Percentiles rank a stretch among this genome's conserved stretches.
These are phyloP conservation scores for Euphorbia celastroides DNA, from an alignment of 441 rosid genomes.

Conservation along the genomic window DNA sequence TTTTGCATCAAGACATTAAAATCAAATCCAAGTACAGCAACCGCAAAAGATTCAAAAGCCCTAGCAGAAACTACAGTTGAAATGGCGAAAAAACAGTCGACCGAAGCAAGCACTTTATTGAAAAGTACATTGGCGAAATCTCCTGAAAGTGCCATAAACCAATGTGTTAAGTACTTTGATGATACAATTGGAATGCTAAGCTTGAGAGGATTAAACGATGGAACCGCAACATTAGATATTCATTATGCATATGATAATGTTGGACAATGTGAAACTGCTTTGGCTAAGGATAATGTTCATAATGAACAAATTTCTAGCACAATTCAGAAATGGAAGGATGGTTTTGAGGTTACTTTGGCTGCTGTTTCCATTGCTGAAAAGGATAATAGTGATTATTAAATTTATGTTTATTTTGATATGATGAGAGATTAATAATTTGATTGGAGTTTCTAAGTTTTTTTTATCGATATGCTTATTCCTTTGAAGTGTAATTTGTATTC, in stretches of 20 bases:
- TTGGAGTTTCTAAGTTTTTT: too few relatives aligned
- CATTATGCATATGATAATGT: constrained; percentile 22
- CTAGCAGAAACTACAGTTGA: neutral
- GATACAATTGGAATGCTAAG: constrained; percentile 7
- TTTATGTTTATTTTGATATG: neutral
- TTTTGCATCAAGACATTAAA: neutral
- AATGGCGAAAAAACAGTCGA: neutral
- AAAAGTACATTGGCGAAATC: neutral
- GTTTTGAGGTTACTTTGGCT: neutral
- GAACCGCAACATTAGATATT: constrained; percentile 17
- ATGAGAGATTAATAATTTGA: too few relatives aligned
- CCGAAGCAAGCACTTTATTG: neutral
- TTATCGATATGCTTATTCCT: too few relatives aligned
- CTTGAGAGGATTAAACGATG: constrained; percentile 9
- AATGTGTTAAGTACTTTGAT: constrained; percentile 8
- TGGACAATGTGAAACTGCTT: constrained; percentile 13
- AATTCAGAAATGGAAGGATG: constrained; percentile 15
- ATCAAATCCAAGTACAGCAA: neutral
- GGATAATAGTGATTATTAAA: neutral
- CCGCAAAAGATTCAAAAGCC: neutral
- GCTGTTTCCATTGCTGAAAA: neutral
- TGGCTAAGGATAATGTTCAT: constrained; percentile 4
- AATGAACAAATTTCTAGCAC: neutral
- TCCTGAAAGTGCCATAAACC: neutral
- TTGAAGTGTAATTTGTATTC: too few relatives aligned